Evolutionary conservation across 805 yeast species (phyloP).

Genomic region (Peterozyma xylosa): DNA sequence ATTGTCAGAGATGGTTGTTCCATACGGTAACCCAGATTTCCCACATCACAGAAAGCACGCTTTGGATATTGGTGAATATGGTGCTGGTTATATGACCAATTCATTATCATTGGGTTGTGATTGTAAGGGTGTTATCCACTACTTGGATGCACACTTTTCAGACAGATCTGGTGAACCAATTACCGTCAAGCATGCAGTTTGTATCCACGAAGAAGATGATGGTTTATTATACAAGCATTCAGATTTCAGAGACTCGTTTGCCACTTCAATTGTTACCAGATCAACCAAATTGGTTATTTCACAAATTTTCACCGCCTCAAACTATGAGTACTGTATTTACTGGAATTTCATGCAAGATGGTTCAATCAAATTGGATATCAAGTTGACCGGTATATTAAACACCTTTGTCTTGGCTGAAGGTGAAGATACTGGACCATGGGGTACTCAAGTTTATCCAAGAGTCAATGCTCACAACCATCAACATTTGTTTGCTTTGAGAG

Average conservation of each 20-base stretch:
- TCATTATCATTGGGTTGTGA: conserved; percentile 62
- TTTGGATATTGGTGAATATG: conserved; percentile 67
- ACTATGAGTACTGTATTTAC: conserved; percentile 66
- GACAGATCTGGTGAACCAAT: conserved; percentile 48
- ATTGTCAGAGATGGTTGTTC: conserved; percentile 63
- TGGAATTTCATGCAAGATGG: conserved; percentile 70
- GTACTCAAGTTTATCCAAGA: conserved; percentile 59
- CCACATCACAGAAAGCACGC: conserved; percentile 71
- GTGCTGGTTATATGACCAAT: conserved; percentile 67
- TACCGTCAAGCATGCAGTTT: conserved; percentile 55
- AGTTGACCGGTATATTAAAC: conserved; percentile 64
- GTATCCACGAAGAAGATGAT: conserved; percentile 70
- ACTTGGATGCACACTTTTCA: conserved; percentile 55
- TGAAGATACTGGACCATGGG: conserved; percentile 57
- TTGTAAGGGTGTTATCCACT: conserved; percentile 66
- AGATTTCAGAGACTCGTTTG: conserved; percentile 61
- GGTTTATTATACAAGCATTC: conserved; percentile 65
- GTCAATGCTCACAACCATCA: conserved; percentile 71
- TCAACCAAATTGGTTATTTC: conserved; percentile 56
- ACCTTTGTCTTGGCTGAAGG: conserved; percentile 48
- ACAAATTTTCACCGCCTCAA: conserved; percentile 68
- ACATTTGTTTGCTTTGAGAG: conserved; percentile 58
- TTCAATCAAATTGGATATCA: conserved; percentile 59
- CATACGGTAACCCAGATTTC: conserved; percentile 59
- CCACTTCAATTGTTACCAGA: conserved; percentile 54